phyloP scores from a whole-genome alignment of 106 monocot genomes.

The Acorus gramineus region DNA sequence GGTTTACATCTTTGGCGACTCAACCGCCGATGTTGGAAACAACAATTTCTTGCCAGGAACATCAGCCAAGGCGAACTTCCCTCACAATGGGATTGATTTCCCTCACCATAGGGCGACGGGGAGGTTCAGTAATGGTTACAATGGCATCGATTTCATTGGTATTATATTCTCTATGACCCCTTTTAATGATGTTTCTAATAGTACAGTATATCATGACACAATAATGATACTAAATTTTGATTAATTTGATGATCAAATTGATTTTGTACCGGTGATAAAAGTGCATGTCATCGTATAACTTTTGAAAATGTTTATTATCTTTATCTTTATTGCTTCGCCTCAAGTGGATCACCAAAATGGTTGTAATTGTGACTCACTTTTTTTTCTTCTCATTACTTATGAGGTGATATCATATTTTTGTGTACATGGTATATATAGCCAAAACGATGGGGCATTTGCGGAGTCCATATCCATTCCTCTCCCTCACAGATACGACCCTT shows the following conservation, averaged over 20 bases:
- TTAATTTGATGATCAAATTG: too few relatives aligned
- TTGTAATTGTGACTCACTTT: too few relatives aligned
- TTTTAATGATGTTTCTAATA: too few relatives aligned
- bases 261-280: too few relatives aligned
- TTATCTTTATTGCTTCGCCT: too few relatives aligned
- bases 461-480: constrained; percentile 53
- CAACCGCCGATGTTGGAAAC: constrained; percentile 66
- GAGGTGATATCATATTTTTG: background rate
- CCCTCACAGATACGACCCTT: constrained; percentile 22
- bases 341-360: too few relatives aligned
- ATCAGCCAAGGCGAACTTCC: constrained; percentile 48
- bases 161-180: background rate
- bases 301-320: too few relatives aligned
- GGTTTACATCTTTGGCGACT: constrained; percentile 66
- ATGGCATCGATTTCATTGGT: constrained; percentile 61
- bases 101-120: constrained; percentile 46
- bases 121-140: constrained; percentile 70
- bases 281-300: too few relatives aligned
- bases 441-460: constrained; percentile 37
- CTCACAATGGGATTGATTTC: constrained; percentile 58
- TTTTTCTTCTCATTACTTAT: background rate
- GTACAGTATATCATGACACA: too few relatives aligned
- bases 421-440: constrained; percentile 14
- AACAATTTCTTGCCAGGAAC: constrained; percentile 44
- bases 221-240: too few relatives aligned